Evolutionary conservation across 805 yeast species (phyloP).

Genomic region (Saccharomycopsis fibuligera): DNA sequence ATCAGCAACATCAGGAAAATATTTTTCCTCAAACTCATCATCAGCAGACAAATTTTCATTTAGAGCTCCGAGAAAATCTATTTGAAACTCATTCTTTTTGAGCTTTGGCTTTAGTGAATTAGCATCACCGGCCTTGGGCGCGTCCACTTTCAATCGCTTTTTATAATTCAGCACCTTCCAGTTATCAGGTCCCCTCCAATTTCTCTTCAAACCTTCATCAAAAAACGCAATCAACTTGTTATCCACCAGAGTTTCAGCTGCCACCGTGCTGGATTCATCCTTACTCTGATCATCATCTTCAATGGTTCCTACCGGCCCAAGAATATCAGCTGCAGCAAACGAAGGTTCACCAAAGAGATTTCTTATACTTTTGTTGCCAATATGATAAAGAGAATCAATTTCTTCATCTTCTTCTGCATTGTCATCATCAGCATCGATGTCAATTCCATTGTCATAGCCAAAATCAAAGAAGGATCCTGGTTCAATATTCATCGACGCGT

Average conservation of each 20-base stretch:
- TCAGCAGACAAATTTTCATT: slow-evolving; percentile 9
- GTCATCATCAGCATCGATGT: slow-evolving; percentile 18
- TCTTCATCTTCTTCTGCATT: background rate
- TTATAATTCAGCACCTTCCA: slow-evolving; percentile 75
- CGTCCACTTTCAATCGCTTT: slow-evolving; percentile 24
- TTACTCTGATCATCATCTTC: background rate
- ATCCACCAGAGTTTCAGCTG: no score
- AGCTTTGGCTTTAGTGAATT: background rate
- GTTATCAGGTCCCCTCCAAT: slow-evolving; percentile 91
- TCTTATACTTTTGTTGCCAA: background rate
- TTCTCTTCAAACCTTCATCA: slow-evolving; percentile 57
- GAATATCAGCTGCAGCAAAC: background rate
- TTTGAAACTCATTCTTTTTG: slow-evolving; percentile 31
- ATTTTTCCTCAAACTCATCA: slow-evolving; percentile 30
- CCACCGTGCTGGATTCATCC: no score
- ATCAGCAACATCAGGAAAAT: slow-evolving; percentile 29
- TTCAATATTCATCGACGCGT: background rate
- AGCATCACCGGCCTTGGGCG: background rate
- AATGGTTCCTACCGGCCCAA: background rate
- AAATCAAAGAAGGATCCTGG: background rate
- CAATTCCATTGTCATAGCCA: slow-evolving; percentile 24
- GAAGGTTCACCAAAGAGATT: background rate
- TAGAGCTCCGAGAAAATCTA: slow-evolving; percentile 36
- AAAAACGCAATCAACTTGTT: slow-evolving; percentile 72
- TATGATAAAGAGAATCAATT: background rate